A percentile compares a stretch with the other conserved stretches of the same genome.
These are phyloP conservation scores for Colletotrichum sp. DNA, from an alignment of 2,329 filamentous ascomycete genomes.

Conservation along the genomic window DNA sequence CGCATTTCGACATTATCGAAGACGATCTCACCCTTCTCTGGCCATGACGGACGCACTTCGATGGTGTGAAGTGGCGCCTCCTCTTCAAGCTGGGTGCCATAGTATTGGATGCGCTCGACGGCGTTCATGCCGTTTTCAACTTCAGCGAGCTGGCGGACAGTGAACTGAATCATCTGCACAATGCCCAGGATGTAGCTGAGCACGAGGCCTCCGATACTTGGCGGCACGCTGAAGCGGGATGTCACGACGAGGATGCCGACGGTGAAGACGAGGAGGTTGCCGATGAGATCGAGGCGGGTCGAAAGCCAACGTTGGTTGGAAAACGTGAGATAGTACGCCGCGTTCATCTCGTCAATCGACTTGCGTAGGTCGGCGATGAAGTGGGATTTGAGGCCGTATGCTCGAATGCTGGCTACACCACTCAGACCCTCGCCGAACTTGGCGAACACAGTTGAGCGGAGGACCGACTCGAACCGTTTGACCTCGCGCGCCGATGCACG, in stretches of 20 bases:
- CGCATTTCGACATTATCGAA: slow-evolving; percentile 82
- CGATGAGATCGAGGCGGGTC: slow-evolving; percentile 82
- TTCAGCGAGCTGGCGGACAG: slow-evolving; percentile 90
- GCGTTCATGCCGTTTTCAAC: slow-evolving; percentile 99
- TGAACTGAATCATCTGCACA: slow-evolving; percentile 95
- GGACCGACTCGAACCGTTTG: slow-evolving; percentile 90
- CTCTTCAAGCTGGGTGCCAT: slow-evolving; percentile 84
- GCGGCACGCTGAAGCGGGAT: slow-evolving; percentile 82
- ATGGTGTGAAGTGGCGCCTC: slow-evolving; percentile 84
- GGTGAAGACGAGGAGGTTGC: slow-evolving; percentile 83
- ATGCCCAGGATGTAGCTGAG: slow-evolving; percentile 93
- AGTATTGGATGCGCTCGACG: slow-evolving; percentile 90
- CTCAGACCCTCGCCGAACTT: slow-evolving; percentile 89
- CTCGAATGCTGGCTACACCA: slow-evolving; percentile 84
- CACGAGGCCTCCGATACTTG: slow-evolving; percentile 86
- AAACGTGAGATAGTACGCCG: slow-evolving; percentile 93
- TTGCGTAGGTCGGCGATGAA: slow-evolving; percentile 75
- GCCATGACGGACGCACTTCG: slow-evolving; percentile 79
- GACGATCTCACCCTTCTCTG: slow-evolving; percentile 81
- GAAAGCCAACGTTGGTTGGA: slow-evolving; percentile 95
- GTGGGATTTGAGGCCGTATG: slow-evolving; percentile 80
- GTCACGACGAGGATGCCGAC: slow-evolving; percentile 92
- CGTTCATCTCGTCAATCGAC: slow-evolving; percentile 89
- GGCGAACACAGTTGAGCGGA: slow-evolving; percentile 87
- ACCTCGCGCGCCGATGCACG: slow-evolving; percentile 90